These are phyloP conservation scores for Cephalotrichum gorgonifer DNA, from an alignment of 2,329 filamentous ascomycete genomes.

Conservation along the genomic window DNA sequence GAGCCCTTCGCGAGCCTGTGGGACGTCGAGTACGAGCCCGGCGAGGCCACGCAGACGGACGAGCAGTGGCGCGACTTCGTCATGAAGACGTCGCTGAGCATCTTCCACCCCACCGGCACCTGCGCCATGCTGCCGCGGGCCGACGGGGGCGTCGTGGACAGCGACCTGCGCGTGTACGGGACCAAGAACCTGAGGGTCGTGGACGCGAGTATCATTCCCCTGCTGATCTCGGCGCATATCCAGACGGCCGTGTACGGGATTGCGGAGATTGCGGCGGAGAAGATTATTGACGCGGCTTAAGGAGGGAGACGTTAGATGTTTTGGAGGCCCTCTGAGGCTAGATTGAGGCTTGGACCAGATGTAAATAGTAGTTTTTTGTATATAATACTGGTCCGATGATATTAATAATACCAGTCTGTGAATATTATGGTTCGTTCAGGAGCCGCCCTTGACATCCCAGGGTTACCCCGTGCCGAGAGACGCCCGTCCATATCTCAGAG, in stretches of 20 bases:
- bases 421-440: too few species aligned
- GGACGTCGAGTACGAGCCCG: constrained; percentile 24
- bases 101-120: constrained; percentile 33
- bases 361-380: too few species aligned
- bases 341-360: too few species aligned
- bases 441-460: too few species aligned
- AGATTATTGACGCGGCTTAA: constrained; percentile 10
- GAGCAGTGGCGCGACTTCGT: constrained; percentile 26
- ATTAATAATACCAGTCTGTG: too few species aligned
- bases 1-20: constrained; percentile 20
- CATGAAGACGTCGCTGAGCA: constrained; percentile 20
- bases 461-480: too few species aligned
- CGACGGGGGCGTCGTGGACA: constrained; percentile 34
- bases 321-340: too few species aligned
- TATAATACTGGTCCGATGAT: too few species aligned
- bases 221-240: constrained; percentile 34
- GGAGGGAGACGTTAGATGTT: too few species aligned
- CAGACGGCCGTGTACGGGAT: constrained; percentile 43
- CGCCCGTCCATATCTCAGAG: too few species aligned
- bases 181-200: constrained; percentile 35
- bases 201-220: constrained; percentile 38
- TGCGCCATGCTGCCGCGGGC: constrained; percentile 33
- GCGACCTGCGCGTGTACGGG: constrained; percentile 33
- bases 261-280: constrained; percentile 31
- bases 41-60: constrained; percentile 17